Conservation (phyloP, 192 early-diverging fungal genomes). For the Entomortierella chlamydospora region DNA sequence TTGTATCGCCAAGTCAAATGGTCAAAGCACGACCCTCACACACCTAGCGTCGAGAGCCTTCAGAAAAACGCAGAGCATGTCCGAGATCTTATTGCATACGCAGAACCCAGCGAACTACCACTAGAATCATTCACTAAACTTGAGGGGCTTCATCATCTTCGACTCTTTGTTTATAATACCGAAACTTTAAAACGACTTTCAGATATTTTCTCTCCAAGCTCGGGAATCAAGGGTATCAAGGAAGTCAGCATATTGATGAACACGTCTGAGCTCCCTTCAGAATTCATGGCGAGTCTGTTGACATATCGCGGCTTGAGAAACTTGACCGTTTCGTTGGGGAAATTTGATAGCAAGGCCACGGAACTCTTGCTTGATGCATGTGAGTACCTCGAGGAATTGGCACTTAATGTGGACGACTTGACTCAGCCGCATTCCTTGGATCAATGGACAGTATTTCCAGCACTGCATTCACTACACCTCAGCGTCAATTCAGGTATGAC, state of each 20-base stretch:
- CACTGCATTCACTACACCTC: neutral
- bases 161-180: neutral
- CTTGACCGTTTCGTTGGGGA: neutral
- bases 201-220: neutral
- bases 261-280: neutral
- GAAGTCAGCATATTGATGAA: neutral
- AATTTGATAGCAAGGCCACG: neutral
- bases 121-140: neutral
- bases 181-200: neutral
- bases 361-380: neutral
- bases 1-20: neutral
- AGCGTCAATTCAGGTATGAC: slow-evolving; percentile 7
- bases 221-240: neutral
- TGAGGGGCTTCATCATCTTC: neutral
- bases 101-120: neutral
- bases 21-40: neutral
- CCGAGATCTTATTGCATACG: neutral
- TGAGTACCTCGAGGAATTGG: neutral
- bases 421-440: neutral
- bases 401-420: neutral
- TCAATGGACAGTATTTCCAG: slow-evolving; percentile 3
- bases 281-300: neutral
- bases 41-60: neutral
- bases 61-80: neutral
- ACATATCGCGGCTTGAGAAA: neutral